These are phyloP conservation scores for Avena atlantica DNA, from an alignment of 176 grass and related monocot species.

Conservation along the genomic window DNA sequence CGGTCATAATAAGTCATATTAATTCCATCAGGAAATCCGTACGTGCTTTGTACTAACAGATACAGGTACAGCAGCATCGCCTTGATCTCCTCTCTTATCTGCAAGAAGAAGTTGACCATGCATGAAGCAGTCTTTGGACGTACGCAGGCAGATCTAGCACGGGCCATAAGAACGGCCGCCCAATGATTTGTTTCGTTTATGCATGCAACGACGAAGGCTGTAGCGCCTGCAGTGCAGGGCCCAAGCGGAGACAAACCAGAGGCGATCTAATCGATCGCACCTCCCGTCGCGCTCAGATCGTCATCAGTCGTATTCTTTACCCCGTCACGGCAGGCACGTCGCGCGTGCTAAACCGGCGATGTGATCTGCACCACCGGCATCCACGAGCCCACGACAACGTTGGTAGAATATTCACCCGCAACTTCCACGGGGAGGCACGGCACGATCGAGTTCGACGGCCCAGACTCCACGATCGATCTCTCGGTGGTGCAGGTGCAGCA, in stretches of 20 bases:
- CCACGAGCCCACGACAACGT: not conserved
- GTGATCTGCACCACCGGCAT: conserved; percentile 30
- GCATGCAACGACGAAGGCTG: not conserved
- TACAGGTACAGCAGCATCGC: too few relatives aligned
- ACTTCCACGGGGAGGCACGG: not conserved
- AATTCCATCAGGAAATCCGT: too few relatives aligned
- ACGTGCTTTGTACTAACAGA: too few relatives aligned
- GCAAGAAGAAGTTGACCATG: not conserved
- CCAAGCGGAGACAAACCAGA: not conserved
- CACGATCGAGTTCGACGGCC: conserved; percentile 1
- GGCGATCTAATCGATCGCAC: conserved; percentile 19
- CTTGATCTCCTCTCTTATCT: not conserved
- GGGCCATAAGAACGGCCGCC: conserved; percentile 9
- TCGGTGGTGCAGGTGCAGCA: not conserved
- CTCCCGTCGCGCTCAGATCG: too few relatives aligned
- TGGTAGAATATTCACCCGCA: not conserved
- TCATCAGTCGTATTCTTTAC: too few relatives aligned
- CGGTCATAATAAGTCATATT: too few relatives aligned
- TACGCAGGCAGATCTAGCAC: not conserved
- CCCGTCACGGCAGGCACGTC: too few relatives aligned
- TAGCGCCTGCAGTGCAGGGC: not conserved
- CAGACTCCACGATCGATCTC: not conserved
- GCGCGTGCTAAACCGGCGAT: not conserved
- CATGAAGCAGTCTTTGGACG: not conserved
- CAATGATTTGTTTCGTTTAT: not conserved